These are phyloP conservation scores for Rhizophagus clarus DNA, from an alignment of 192 early-diverging fungal genomes.

Conservation along the genomic window DNA sequence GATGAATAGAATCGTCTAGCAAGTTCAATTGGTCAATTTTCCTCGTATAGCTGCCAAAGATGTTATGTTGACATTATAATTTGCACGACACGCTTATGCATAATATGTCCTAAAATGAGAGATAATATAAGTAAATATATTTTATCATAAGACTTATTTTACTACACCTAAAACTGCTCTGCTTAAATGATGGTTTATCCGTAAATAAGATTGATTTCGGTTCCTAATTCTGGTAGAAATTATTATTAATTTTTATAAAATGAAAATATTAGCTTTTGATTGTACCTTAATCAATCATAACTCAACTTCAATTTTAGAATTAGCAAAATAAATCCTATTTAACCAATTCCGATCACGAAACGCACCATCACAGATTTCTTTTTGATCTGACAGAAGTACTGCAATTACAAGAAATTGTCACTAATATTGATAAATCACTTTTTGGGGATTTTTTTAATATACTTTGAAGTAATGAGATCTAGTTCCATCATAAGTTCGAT, in stretches of 20 bases:
- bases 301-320: background rate
- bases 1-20: background rate
- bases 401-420: background rate
- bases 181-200: background rate
- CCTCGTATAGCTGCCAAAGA: background rate
- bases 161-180: background rate
- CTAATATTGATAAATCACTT: too few relatives aligned
- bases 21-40: background rate
- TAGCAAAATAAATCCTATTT: background rate
- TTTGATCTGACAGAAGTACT: background rate
- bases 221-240: background rate
- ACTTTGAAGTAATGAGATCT: too few relatives aligned
- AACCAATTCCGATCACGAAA: background rate
- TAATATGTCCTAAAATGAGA: background rate
- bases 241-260: too few relatives aligned
- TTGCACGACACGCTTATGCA: background rate
- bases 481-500: too few relatives aligned
- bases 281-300: background rate
- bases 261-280: too few relatives aligned
- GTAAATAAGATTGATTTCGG: background rate
- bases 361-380: background rate
- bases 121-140: too few relatives aligned
- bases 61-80: constrained; percentile 1
- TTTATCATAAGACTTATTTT: too few relatives aligned
- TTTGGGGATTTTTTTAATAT: too few relatives aligned